Percentiles rank a stretch among this genome's conserved stretches.
These are phyloP conservation scores for Musa acuminata DNA, from an alignment of 176 grass and related monocot genomes.

Conservation along the genomic window DNA sequence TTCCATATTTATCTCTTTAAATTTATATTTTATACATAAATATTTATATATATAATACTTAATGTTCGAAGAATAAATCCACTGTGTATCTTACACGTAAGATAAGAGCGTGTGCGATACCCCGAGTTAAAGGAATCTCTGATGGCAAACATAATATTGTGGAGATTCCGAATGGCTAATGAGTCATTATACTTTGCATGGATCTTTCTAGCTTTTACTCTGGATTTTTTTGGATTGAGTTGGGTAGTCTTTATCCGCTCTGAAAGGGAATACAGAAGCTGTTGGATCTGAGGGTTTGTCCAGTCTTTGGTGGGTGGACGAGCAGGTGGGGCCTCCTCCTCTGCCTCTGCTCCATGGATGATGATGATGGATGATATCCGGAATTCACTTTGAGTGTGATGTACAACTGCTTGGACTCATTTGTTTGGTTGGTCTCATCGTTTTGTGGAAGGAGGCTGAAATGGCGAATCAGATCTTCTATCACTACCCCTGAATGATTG, in stretches of 20 bases:
- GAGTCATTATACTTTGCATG: not conserved
- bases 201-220: not conserved
- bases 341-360: not conserved
- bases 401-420: not conserved
- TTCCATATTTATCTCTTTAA: not conserved
- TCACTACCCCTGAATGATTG: not conserved
- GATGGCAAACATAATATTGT: too few relatives aligned
- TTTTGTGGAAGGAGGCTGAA: not conserved
- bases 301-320: not conserved
- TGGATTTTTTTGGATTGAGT: not conserved
- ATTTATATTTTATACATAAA: not conserved
- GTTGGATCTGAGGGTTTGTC: not conserved
- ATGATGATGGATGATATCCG: not conserved
- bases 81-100: too few relatives aligned
- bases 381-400: not conserved
- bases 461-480: too few relatives aligned
- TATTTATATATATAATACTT: too few relatives aligned
- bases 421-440: not conserved
- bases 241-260: not conserved
- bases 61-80: too few relatives aligned
- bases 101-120: too few relatives aligned
- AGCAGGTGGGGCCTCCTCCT: not conserved
- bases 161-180: not conserved
- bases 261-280: not conserved
- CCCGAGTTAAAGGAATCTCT: too few relatives aligned